A percentile compares a stretch with the other conserved stretches of the same genome.
Evolutionary conservation across 2,329 filamentous ascomycete genomes (phyloP).

Genomic region (Metarhizium robertsii): DNA sequence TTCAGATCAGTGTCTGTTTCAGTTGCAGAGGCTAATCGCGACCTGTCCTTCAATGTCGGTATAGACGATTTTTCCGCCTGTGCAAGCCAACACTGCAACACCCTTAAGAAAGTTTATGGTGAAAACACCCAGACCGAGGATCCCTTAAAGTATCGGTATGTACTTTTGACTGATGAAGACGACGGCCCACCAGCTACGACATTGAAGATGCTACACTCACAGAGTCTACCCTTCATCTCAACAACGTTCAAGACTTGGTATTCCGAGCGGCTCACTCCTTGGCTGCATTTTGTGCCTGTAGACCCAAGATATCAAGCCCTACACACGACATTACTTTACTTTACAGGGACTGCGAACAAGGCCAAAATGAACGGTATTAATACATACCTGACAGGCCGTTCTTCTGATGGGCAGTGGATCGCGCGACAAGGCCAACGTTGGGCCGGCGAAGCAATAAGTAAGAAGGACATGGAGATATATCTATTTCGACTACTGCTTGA

Average conservation of each 20-base stretch:
- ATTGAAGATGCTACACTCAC: slow-evolving; percentile 55
- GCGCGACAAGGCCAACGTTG: slow-evolving; percentile 56
- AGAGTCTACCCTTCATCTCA: slow-evolving; percentile 59
- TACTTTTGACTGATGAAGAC: slow-evolving; percentile 64
- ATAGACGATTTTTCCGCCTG: slow-evolving; percentile 51
- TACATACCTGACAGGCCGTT: slow-evolving; percentile 37
- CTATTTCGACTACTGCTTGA: slow-evolving; percentile 69
- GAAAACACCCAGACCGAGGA: slow-evolving; percentile 28
- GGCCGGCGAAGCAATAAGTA: slow-evolving; percentile 52
- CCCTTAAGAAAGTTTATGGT: slow-evolving; percentile 21
- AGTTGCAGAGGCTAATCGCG: slow-evolving; percentile 41
- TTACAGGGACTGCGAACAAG: slow-evolving; percentile 45
- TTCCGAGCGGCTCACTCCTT: slow-evolving; percentile 62
- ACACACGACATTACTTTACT: slow-evolving; percentile 67
- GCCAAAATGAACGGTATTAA: slow-evolving; percentile 34
- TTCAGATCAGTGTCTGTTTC: slow-evolving; percentile 49
- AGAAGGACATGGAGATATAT: slow-evolving; percentile 73
- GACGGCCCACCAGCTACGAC: slow-evolving; percentile 53
- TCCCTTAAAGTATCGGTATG: slow-evolving; percentile 58
- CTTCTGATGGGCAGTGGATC: slow-evolving; percentile 52
- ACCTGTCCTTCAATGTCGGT: slow-evolving; percentile 46
- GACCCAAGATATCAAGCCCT: slow-evolving; percentile 65
- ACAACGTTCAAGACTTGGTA: slow-evolving; percentile 74
- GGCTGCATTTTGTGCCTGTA: slow-evolving; percentile 73
- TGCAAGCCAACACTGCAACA: slow-evolving; percentile 30